Base-by-base conservation (phyloP, 306 rosid genomes). In the Malus asiatica region DNA sequence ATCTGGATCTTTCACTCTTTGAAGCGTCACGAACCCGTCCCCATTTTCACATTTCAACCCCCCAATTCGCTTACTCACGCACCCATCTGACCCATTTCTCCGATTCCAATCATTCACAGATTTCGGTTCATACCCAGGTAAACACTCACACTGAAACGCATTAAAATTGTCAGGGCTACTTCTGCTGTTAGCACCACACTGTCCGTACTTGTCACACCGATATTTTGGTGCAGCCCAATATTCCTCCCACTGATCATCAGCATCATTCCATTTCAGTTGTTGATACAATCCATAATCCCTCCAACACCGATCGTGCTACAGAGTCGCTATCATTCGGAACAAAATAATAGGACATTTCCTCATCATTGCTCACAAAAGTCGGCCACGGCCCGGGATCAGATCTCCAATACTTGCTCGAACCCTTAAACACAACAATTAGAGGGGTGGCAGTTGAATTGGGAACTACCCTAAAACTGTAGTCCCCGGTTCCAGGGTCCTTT, bases 41-140 rank as follows among this genome's bases (percentile, higher is more conserved):
- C 90, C 93, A 22, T 57, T 78, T 4, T 25, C 65, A 52, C 95
- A 91, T 29, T 71, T 19, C 0, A 78, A 76, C 10, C 4, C 61
- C 19, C 73, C 55, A 29, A 16, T 75, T 18, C 23, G 66, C 51
- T 68, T 86, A 53, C 89, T 87, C 45, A 81, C 74, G 29, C 97
- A 91, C 32, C 97, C 97, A 40, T 64, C 83, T 2, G 87, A 78
- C 38, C 79, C 78, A 33, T 81, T 81, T 55, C 78, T 79, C 8
- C 74, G 22, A 51, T 81, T 53, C 93, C 93, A 83, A 32, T 77
- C 73, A 5, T 6, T 65, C 5, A 79, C 27, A 3, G 52, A 67
- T 35, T 59, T 80, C 2, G 93, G 93, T 61, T 87, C 85, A 74
- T 72, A 87, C 2, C 96, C 93, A 0, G 86, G 91, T 10, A 89